These are phyloP conservation scores for Lachancea waltii DNA, from an alignment of 805 yeast genomes.

Conservation along the genomic window DNA sequence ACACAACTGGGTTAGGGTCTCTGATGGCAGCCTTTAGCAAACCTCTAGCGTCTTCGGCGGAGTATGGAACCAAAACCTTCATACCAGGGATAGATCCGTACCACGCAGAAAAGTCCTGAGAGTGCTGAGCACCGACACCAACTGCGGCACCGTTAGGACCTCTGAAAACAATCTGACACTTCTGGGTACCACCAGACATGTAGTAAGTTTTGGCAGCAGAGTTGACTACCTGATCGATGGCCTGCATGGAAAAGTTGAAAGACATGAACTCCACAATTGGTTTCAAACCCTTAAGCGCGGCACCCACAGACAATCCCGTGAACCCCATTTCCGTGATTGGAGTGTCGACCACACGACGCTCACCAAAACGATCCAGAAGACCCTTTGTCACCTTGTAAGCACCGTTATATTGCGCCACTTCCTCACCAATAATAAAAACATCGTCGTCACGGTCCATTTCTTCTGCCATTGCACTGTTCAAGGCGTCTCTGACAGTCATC, in stretches of 20 bases:
- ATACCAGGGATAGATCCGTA: conserved; percentile 97
- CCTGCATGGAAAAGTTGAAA: conserved; percentile 98
- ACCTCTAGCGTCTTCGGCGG: conserved; percentile 95
- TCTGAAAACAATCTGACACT: conserved; percentile 94
- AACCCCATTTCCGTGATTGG: conserved; percentile 99
- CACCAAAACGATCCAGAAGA: conserved; percentile 89
- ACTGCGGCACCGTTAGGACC: conserved; percentile 99
- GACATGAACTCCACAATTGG: conserved; percentile 99
- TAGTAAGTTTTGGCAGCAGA: conserved; percentile 98
- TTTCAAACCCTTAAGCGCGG: conserved; percentile 92
- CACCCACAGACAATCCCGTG: conserved; percentile 91
- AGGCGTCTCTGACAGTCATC: conserved; percentile 94
- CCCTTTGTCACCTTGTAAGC: conserved; percentile 98
- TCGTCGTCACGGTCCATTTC: conserved; percentile 93
- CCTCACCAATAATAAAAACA: conserved; percentile 97
- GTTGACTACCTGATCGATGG: conserved; percentile 96
- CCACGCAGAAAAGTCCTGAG: conserved; percentile 97
- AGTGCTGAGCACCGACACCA: conserved; percentile 99
- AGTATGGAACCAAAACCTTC: conserved; percentile 92
- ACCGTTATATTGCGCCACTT: conserved; percentile 98
- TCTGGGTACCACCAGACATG: conserved; percentile 99
- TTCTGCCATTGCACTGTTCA: conserved; percentile 92
- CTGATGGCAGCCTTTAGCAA: conserved; percentile 92
- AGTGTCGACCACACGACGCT: conserved; percentile 86
- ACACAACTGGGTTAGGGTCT: conserved; percentile 96